Evolutionary conservation across 2,329 filamentous ascomycete species (phyloP).

Genomic region (Penicillium concentricum): DNA sequence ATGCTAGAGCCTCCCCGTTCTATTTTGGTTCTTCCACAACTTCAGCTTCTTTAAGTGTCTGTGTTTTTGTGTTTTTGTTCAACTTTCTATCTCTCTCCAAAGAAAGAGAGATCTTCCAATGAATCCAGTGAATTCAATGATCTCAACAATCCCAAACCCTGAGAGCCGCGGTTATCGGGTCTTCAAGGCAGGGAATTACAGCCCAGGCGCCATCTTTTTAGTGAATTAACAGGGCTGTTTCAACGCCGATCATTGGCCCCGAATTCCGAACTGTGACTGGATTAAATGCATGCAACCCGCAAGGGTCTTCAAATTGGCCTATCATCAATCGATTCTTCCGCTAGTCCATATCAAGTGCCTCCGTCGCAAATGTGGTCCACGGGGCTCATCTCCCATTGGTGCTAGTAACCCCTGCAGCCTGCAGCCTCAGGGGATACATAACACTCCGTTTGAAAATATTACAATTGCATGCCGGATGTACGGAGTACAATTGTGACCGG

Average conservation of each 20-base stretch:
- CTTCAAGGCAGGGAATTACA: conserved; percentile 5
- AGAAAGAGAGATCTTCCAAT: too few species aligned
- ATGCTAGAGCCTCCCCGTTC: conserved; percentile 1
- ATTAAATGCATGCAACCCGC: neutral
- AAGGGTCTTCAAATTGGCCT: conserved; percentile 2
- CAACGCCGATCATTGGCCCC: neutral
- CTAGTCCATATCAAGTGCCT: neutral
- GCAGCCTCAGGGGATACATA: neutral
- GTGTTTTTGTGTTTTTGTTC: neutral
- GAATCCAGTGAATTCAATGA: too few species aligned
- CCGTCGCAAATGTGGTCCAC: neutral
- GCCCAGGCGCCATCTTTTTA: conserved; percentile 3
- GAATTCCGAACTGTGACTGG: neutral
- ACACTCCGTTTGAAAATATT: neutral
- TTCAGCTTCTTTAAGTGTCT: neutral
- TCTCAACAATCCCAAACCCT: neutral
- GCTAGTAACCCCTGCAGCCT: neutral
- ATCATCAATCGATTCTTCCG: neutral
- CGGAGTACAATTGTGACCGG: neutral
- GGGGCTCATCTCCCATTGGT: neutral
- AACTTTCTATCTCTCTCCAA: neutral
- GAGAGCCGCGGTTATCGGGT: neutral
- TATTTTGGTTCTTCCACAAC: neutral
- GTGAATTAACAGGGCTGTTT: neutral
- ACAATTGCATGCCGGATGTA: neutral